Evolutionary conservation across 345 rosid genomes (phyloP).

Genomic region (Lepidium sativum): DNA sequence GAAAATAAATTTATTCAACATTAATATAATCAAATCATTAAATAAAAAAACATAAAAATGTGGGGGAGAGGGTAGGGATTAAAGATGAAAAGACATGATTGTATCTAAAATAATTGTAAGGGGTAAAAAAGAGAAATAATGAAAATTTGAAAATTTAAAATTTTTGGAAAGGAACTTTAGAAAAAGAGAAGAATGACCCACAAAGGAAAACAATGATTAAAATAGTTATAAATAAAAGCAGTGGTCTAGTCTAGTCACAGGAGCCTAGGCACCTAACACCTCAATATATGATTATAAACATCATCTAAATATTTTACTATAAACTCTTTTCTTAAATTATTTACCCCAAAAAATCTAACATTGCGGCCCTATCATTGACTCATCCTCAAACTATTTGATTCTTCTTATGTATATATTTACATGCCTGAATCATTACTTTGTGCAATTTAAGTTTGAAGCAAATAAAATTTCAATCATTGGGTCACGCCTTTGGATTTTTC

Average conservation of each 20-base stretch:
- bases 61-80: conserved; percentile 13
- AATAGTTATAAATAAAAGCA: conserved; percentile 18
- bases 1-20: too few species aligned
- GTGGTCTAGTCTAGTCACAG: conserved; percentile 22
- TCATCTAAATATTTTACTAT: not conserved
- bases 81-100: conserved; percentile 27
- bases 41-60: not conserved
- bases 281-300: conserved; percentile 15
- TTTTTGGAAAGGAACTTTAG: conserved; percentile 18
- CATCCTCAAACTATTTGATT: conserved; percentile 19
- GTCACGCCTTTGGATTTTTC: conserved; percentile 2
- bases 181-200: conserved; percentile 27
- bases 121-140: conserved; percentile 1
- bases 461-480: conserved; percentile 8
- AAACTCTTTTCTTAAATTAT: not conserved
- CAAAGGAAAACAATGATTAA: conserved; percentile 16
- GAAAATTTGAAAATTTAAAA: conserved; percentile 9
- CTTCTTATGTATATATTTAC: not conserved
- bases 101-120: conserved; percentile 8
- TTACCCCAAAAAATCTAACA: conserved; percentile 18
- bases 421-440: conserved; percentile 19
- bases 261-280: conserved; percentile 28
- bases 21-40: not conserved
- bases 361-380: conserved; percentile 26
- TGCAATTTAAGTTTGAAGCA: not conserved